Percentiles rank a stretch among this genome's conserved stretches.
phyloP scores from a whole-genome alignment of 140 eudicot genomes.

The Erigeron philadelphicus region DNA sequence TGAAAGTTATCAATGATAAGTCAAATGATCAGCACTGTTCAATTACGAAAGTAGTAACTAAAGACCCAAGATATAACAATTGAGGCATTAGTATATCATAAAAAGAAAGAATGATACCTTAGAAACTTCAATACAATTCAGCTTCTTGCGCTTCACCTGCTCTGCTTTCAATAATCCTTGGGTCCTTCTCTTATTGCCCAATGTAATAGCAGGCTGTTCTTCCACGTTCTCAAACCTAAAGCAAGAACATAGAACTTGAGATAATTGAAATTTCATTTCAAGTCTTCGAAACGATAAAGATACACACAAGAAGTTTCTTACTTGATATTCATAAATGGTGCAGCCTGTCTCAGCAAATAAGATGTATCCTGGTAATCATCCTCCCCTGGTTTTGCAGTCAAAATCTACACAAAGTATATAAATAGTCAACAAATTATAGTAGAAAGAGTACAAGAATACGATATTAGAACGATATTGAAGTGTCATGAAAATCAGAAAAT shows the following conservation, averaged over 20 bases:
- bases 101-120: constrained; percentile 28
- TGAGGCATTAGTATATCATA: background rate
- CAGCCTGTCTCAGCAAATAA: constrained; percentile 69
- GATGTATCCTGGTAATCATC: constrained; percentile 83
- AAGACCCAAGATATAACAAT: constrained; percentile 6
- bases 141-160: constrained; percentile 56
- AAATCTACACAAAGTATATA: constrained; percentile 42
- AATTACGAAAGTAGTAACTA: background rate
- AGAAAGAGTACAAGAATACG: background rate
- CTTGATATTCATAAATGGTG: constrained; percentile 81
- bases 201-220: constrained; percentile 35
- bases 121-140: constrained; percentile 31
- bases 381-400: constrained; percentile 78
- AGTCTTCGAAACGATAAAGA: background rate
- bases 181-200: constrained; percentile 51
- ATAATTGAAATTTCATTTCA: constrained; percentile 9
- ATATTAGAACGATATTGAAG: no score
- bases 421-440: constrained; percentile 15
- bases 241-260: constrained; percentile 8
- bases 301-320: constrained; percentile 16
- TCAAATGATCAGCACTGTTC: constrained; percentile 6
- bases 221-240: constrained; percentile 58
- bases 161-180: constrained; percentile 47
- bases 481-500: no score
- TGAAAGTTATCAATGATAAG: constrained; percentile 3